Conservation (phyloP, 495 filamentous ascomycete genomes). For the Penicillium alfredii region DNA sequence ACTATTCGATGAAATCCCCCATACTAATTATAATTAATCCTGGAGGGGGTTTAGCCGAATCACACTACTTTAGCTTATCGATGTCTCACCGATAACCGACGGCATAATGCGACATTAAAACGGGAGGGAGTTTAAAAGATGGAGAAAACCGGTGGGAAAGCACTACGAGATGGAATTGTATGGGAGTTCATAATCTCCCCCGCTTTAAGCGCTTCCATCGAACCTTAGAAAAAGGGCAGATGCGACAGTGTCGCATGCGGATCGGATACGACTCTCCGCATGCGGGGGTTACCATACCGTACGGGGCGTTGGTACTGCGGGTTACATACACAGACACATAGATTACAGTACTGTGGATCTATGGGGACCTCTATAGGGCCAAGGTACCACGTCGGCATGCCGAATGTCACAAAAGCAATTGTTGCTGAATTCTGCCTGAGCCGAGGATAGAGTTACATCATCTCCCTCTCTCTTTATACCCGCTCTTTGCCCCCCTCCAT, state of each 20-base stretch:
- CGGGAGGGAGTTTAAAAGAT: slow-evolving; percentile 1
- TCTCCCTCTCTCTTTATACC: slow-evolving; percentile 5
- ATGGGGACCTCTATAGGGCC: no score
- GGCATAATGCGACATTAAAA: slow-evolving; percentile 5
- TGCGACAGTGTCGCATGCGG: slow-evolving; percentile 13
- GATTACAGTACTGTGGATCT: no score
- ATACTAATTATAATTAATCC: no score
- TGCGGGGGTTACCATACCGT: slow-evolving; percentile 7
- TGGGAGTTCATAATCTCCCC: no score
- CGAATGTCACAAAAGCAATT: slow-evolving; percentile 30
- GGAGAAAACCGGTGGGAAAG: slow-evolving; percentile 4
- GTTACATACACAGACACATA: no score
- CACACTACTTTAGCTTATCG: slow-evolving; percentile 11
- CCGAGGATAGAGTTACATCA: slow-evolving; percentile 30
- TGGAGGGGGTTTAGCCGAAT: slow-evolving; percentile 9
- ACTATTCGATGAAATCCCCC: no score
- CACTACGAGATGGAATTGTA: neutral
- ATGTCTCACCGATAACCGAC: slow-evolving; percentile 15
- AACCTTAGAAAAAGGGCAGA: slow-evolving; percentile 4
- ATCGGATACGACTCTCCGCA: slow-evolving; percentile 13
- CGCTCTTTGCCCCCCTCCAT: neutral
- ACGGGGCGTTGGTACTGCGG: no score
- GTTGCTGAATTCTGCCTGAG: no score
- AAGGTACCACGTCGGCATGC: slow-evolving; percentile 25
- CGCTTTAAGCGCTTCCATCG: no score